Evolutionary conservation across 2,329 filamentous ascomycete genomes (phyloP).

Genomic region (Arachnopeziza araneosa): DNA sequence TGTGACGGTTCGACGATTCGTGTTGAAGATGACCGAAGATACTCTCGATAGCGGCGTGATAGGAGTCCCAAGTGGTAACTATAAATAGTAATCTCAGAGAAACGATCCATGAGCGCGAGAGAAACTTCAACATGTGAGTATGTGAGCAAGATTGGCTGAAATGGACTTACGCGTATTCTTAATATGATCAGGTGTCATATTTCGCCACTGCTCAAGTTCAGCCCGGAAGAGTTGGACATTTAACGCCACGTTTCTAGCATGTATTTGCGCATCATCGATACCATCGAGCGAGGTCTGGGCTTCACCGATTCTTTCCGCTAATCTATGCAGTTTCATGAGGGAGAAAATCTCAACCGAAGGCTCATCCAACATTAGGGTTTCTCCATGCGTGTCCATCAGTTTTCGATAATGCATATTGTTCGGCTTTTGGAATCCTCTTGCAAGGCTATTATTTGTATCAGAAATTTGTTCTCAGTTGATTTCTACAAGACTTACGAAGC

Average conservation of each 20-base stretch:
- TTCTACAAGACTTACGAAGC: conserved; percentile 20
- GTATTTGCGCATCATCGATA: conserved; percentile 9
- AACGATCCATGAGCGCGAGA: conserved; percentile 14
- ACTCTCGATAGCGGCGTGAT: conserved; percentile 17
- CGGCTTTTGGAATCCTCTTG: conserved; percentile 23
- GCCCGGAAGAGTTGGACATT: conserved; percentile 22
- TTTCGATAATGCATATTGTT: conserved; percentile 21
- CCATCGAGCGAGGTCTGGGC: conserved; percentile 5
- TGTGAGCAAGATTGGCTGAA: neutral
- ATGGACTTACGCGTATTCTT: conserved; percentile 14
- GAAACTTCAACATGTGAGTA: conserved; percentile 12
- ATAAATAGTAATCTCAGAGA: conserved; percentile 19
- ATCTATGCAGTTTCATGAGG: conserved; percentile 20
- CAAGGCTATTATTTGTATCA: conserved; percentile 12
- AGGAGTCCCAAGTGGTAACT: conserved; percentile 22
- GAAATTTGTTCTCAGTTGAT: neutral
- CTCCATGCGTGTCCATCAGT: conserved; percentile 17
- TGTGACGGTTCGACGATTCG: conserved; percentile 9
- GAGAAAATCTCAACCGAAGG: conserved; percentile 10
- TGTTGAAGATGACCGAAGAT: conserved; percentile 1
- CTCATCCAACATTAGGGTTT: conserved; percentile 12
- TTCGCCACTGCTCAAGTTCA: conserved; percentile 23
- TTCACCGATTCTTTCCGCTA: conserved; percentile 16
- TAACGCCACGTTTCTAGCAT: conserved; percentile 19
- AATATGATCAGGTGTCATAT: conserved; percentile 11